Percentiles rank a stretch among this genome's conserved stretches.
Evolutionary conservation across 2,329 filamentous ascomycete genomes (phyloP).

Genomic region (Arthrobotrys megalospora): DNA sequence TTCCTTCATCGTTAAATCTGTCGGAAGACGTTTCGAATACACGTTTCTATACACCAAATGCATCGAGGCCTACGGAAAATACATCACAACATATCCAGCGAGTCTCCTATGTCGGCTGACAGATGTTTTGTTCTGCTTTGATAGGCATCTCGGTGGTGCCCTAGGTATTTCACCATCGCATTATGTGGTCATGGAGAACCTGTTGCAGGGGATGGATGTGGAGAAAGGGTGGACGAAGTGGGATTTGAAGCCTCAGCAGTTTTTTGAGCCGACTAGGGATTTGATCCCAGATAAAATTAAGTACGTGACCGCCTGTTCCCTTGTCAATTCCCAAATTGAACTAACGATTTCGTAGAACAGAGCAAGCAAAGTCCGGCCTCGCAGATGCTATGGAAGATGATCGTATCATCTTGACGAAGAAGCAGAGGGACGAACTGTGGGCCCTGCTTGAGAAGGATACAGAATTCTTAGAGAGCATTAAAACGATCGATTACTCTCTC

Average conservation of each 20-base stretch:
- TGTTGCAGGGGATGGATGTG: slow-evolving; percentile 62
- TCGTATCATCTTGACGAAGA: slow-evolving; percentile 58
- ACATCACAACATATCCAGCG: slow-evolving; percentile 54
- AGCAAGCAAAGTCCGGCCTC: slow-evolving; percentile 63
- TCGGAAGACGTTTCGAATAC: slow-evolving; percentile 64
- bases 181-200: slow-evolving; percentile 64
- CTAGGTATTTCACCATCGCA: slow-evolving; percentile 63
- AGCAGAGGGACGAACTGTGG: slow-evolving; percentile 62
- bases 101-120: slow-evolving; percentile 63
- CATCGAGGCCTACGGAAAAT: slow-evolving; percentile 61
- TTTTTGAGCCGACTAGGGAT: slow-evolving; percentile 64
- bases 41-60: slow-evolving; percentile 63
- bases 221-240: slow-evolving; percentile 63
- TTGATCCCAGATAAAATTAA: slow-evolving; percentile 62
- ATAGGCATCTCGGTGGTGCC: slow-evolving; percentile 62
- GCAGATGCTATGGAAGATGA: slow-evolving; percentile 63
- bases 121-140: slow-evolving; percentile 63
- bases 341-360: slow-evolving; percentile 51
- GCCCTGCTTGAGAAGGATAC: slow-evolving; percentile 62
- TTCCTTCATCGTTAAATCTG: slow-evolving; percentile 62
- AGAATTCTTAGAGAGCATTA: slow-evolving; percentile 63
- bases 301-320: neutral
- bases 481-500: slow-evolving; percentile 64
- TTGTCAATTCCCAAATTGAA: neutral
- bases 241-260: slow-evolving; percentile 64